A percentile compares a stretch with the other conserved stretches of the same genome.
Conservation (phyloP, 257 asterid genomes). For the Plantago ovata region DNA sequence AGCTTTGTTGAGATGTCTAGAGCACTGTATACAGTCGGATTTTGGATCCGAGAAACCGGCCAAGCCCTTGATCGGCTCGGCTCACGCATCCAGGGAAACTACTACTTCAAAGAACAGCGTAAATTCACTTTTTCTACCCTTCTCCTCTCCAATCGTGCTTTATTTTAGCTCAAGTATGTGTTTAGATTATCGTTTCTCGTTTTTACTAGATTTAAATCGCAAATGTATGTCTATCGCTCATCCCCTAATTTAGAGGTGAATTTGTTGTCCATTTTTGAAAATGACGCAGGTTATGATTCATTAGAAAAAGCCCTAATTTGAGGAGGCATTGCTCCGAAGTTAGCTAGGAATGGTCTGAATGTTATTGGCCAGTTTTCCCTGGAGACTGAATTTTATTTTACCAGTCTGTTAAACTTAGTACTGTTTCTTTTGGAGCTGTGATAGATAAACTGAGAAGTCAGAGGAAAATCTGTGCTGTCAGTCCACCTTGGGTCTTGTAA, state of each 20-base stretch:
- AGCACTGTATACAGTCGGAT: constrained; percentile 86
- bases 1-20: constrained; percentile 31
- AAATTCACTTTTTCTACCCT: constrained; percentile 14
- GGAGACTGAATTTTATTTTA: no score
- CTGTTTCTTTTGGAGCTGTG: no score
- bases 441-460: no score
- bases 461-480: no score
- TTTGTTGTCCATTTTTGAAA: no score
- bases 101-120: constrained; percentile 81
- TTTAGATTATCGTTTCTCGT: not conserved
- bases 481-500: no score
- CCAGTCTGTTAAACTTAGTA: no score
- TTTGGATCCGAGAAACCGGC: constrained; percentile 97
- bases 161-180: not conserved
- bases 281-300: no score
- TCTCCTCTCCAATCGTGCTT: constrained; percentile 10
- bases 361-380: no score
- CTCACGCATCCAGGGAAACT: constrained; percentile 88
- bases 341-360: no score
- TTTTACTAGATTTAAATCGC: not conserved
- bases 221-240: not conserved
- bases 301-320: no score
- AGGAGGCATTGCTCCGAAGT: no score
- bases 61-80: constrained; percentile 99
- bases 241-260: not conserved